Conservation (phyloP, 2,329 filamentous ascomycete genomes). For the Teratosphaeria gauchensis region DNA sequence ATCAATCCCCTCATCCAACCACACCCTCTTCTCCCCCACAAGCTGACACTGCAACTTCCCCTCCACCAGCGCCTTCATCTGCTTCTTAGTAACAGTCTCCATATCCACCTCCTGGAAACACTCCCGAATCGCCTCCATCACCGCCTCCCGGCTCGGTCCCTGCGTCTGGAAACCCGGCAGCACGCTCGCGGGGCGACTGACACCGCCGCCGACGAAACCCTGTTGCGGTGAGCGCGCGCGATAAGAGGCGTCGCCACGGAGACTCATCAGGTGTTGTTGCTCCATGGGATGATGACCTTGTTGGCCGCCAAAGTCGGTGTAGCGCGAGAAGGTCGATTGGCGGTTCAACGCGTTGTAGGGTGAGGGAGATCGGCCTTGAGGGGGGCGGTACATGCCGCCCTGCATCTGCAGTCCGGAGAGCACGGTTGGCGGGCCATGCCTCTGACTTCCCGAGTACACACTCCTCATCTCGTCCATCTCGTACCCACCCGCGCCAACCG, state of each 20-base stretch:
- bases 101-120: conserved; percentile 84
- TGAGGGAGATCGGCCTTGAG: conserved; percentile 60
- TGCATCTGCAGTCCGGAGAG: conserved; percentile 66
- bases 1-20: conserved; percentile 90
- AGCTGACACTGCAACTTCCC: conserved; percentile 87
- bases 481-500: conserved; percentile 40
- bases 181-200: conserved; percentile 17
- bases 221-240: conserved; percentile 1
- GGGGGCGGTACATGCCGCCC: conserved; percentile 45
- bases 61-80: conserved; percentile 75
- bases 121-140: conserved; percentile 72
- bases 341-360: conserved; percentile 59
- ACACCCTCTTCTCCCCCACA: conserved; percentile 72
- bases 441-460: conserved; percentile 82
- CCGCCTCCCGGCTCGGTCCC: conserved; percentile 69
- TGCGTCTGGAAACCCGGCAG: conserved; percentile 50
- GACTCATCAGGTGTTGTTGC: conserved; percentile 46
- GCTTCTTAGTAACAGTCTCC: conserved; percentile 97
- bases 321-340: conserved; percentile 54
- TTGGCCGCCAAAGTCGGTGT: conserved; percentile 49
- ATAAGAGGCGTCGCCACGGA: conserved; percentile 44
- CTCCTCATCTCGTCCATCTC: conserved; percentile 99
- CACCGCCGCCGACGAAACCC: conserved; percentile 8
- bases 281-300: conserved; percentile 32
- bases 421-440: conserved; percentile 64